Evolutionary conservation across 2,329 filamentous ascomycete genomes (phyloP), one percentile per base, ranked within the genome.

Genomic region (Chaetomiaceae sp.): DNA sequence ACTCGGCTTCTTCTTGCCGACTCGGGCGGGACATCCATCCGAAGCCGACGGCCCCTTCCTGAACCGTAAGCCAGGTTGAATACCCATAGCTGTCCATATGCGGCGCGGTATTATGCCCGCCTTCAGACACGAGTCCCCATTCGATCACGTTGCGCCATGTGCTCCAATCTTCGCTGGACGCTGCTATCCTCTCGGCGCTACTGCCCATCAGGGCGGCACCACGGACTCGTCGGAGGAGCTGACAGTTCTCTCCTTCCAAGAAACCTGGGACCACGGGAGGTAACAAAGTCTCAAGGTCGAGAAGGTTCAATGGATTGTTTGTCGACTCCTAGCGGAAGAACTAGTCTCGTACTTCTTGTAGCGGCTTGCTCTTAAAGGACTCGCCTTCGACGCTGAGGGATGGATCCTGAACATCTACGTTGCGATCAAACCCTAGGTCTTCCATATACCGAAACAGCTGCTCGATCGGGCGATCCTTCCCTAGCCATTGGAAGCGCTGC

Each of bases 161-260:
- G 45, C 63, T 64, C 67, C 65, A 69, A 27, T 68, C 55, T 47
- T 64, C 54, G 7, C 55, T 54, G 18, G 61, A 57, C 1, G 62
- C 66, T 27, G 58, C 57, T n/a, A 56, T 58, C 40, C 65, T 62
- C 52, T 66, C 62, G 4, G 63, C 64, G 14, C 62, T 60, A 25
- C 51, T 44, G 48, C 69, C 73, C 23, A 61, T 75, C 16, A 78
- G 64, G 59, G 63, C 59, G 8, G 60, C 56, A 56, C 66, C 60
- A 4, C 64, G 62, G 29, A 67, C 55, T 11, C 61, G 59, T 11
- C 61, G 62, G 20, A 67, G 59, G 30, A 67, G 57, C 51, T 65
- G 63, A 42, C 63, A 66, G 46, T 66, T 66, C 38, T 65, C 61
- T 11, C 61, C 57, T 1, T 59, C 62, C 51, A 65, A 30, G 38